phyloP scores from a whole-genome alignment of 2,329 filamentous ascomycete species.

The Botrytis fabae region DNA sequence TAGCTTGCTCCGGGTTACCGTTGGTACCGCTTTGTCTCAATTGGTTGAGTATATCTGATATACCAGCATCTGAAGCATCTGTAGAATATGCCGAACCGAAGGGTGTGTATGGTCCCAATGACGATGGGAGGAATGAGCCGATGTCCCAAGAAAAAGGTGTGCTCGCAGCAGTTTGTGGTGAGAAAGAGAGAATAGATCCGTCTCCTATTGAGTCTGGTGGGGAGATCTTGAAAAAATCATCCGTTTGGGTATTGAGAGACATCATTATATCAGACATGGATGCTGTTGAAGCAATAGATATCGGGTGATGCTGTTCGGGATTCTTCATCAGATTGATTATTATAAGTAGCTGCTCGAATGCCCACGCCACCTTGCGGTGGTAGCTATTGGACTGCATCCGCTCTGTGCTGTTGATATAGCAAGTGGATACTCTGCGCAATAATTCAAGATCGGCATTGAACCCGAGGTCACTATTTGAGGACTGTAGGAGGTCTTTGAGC shows the following conservation, averaged over 20 bases:
- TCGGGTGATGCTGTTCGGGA: neutral
- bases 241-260: neutral
- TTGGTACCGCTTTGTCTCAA: neutral
- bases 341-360: slow-evolving; percentile 14
- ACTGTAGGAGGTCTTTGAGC: neutral
- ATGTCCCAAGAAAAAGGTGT: neutral
- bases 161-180: neutral
- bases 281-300: neutral
- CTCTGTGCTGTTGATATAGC: slow-evolving; percentile 18
- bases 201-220: neutral
- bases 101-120: neutral
- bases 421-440: slow-evolving; percentile 19
- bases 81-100: neutral
- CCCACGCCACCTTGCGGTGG: slow-evolving; percentile 20
- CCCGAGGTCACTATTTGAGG: neutral
- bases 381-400: slow-evolving; percentile 23
- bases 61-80: neutral
- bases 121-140: neutral
- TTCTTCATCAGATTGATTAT: neutral
- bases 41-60: neutral
- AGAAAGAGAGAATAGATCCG: neutral
- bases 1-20: neutral
- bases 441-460: neutral
- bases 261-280: neutral
- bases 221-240: neutral